Evolutionary conservation across 805 yeast genomes (phyloP).

Genomic region (Geotrichum ghanense): DNA sequence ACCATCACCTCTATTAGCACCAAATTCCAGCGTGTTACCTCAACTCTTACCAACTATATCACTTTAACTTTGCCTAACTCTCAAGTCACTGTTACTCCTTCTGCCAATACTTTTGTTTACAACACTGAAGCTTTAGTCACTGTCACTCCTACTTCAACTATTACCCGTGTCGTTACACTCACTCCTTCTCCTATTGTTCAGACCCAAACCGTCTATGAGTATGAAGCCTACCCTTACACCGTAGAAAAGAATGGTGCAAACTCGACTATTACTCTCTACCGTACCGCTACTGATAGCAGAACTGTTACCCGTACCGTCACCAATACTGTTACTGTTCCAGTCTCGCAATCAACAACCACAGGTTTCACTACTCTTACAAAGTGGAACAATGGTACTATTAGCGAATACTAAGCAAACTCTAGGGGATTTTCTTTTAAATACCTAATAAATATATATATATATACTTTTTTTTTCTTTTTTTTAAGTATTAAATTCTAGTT

Average conservation of each 20-base stretch:
- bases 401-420: too few species aligned
- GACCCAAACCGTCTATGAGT: background rate
- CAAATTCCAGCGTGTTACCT: background rate
- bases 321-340: constrained; percentile 4
- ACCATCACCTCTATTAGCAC: background rate
- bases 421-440: too few species aligned
- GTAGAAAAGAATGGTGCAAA: background rate
- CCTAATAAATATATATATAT: too few species aligned
- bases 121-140: background rate
- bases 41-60: constrained; percentile 1
- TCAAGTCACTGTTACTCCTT: constrained; percentile 2
- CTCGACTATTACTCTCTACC: background rate
- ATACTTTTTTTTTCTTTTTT: too few species aligned
- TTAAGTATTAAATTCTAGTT: too few species aligned
- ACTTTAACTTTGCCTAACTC: constrained; percentile 2
- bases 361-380: background rate
- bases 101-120: background rate
- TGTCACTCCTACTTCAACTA: background rate
- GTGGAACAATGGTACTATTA: too few species aligned
- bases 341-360: background rate
- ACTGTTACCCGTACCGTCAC: constrained; percentile 5
- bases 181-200: background rate
- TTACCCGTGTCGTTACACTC: background rate
- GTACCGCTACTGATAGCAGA: background rate
- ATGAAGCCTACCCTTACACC: constrained; percentile 1